Conservation (phyloP, 164 flowering plant species). For the Annona squamosa region DNA sequence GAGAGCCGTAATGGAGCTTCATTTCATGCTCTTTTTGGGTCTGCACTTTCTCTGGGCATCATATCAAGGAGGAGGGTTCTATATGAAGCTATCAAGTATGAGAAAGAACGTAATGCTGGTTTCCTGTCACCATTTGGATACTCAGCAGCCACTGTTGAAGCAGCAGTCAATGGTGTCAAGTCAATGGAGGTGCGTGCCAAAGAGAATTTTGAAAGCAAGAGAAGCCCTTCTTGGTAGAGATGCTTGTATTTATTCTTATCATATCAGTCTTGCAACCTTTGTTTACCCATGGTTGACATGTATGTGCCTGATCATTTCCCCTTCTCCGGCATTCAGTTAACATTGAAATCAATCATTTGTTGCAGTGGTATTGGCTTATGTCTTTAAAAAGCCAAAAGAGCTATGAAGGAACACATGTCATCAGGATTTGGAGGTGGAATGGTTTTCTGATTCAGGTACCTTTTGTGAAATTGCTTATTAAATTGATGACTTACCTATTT, state of each 20-base stretch:
- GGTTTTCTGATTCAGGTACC: constrained; percentile 66
- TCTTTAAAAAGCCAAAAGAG: constrained; percentile 42
- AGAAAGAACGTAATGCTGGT: constrained; percentile 73
- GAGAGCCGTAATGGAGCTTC: constrained; percentile 74
- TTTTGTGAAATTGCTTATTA: constrained; percentile 5
- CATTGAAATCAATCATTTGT: constrained; percentile 11
- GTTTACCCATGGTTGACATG: background rate
- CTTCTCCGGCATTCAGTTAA: background rate
- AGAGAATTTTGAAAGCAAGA: background rate
- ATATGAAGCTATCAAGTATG: constrained; percentile 70
- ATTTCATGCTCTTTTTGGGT: constrained; percentile 58
- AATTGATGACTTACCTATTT: background rate
- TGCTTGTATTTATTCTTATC: background rate
- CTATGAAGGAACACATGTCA: constrained; percentile 24
- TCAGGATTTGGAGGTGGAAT: constrained; percentile 80
- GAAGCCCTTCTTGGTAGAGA: background rate
- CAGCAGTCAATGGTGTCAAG: constrained; percentile 58
- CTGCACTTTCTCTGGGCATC: constrained; percentile 65
- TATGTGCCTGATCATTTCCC: background rate
- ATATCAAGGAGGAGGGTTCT: constrained; percentile 72
- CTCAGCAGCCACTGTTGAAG: constrained; percentile 57
- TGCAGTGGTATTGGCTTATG: constrained; percentile 81
- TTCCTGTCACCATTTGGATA: constrained; percentile 77
- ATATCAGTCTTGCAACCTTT: constrained; percentile 1
- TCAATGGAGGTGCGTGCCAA: constrained; percentile 58